Evolutionary conservation across 1,139 yeast genomes (phyloP).

Genomic region (Geotrichum citri-aurantii): DNA sequence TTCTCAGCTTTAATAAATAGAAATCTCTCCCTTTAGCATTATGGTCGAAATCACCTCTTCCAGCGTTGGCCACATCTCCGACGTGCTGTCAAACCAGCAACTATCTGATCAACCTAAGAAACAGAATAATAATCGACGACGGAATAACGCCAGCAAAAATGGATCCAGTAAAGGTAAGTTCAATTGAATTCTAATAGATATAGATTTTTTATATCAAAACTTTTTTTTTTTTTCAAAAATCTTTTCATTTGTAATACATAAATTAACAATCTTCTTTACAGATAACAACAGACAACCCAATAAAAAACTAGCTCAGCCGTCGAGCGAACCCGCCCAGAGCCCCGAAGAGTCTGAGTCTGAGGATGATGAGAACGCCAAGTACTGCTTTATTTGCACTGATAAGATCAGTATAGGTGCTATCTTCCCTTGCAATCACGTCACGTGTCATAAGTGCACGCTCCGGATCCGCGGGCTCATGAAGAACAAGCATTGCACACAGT

Average conservation of each 20-base stretch:
- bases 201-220: neutral
- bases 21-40: no score
- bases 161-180: no score
- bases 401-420: slow-evolving; percentile 55
- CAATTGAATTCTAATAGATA: no score
- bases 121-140: neutral
- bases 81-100: neutral
- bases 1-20: neutral
- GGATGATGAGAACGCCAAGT: slow-evolving; percentile 31
- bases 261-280: neutral
- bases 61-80: neutral
- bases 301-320: neutral
- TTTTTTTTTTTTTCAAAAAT: no score
- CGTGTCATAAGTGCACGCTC: slow-evolving; percentile 79
- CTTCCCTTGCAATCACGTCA: slow-evolving; percentile 77
- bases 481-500: slow-evolving; percentile 70
- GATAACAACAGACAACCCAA: neutral
- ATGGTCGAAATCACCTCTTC: neutral
- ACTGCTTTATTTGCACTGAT: slow-evolving; percentile 84
- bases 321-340: neutral
- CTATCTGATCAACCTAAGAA: neutral
- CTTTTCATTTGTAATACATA: neutral
- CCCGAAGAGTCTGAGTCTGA: slow-evolving; percentile 8
- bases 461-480: slow-evolving; percentile 77
- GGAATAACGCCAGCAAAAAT: neutral